These are phyloP conservation scores for Dendrocalamus sinicus DNA, from an alignment of 176 grass and related monocot species.

Conservation along the genomic window DNA sequence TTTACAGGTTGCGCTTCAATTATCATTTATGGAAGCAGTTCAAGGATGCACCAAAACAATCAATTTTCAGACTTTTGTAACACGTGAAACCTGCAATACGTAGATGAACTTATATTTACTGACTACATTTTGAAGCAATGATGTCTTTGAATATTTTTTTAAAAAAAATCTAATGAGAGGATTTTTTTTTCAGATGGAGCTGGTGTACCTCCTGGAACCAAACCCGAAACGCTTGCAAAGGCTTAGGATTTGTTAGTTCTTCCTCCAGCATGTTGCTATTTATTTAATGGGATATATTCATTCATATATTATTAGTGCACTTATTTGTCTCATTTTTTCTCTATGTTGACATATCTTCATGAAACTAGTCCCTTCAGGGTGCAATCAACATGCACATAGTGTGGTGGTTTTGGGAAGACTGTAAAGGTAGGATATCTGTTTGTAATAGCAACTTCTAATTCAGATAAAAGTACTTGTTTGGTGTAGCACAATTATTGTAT, in stretches of 20 bases:
- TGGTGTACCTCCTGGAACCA: slow-evolving; percentile 89
- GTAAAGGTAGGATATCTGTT: slow-evolving; percentile 59
- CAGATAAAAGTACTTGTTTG: neutral
- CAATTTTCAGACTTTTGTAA: too few species aligned
- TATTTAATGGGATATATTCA: neutral
- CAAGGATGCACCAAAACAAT: too few species aligned
- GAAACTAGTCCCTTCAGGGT: slow-evolving; percentile 88
- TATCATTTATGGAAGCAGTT: too few species aligned
- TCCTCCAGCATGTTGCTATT: neutral
- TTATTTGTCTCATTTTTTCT: slow-evolving; percentile 27
- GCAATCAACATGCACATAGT: slow-evolving; percentile 76
- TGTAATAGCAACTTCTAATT: neutral
- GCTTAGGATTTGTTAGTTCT: slow-evolving; percentile 80
- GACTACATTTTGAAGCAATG: neutral
- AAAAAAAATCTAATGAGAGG: neutral
- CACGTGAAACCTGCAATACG: slow-evolving; percentile 55
- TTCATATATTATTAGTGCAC: neutral
- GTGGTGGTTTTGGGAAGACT: slow-evolving; percentile 83
- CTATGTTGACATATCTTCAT: slow-evolving; percentile 60
- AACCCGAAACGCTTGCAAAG: slow-evolving; percentile 90
- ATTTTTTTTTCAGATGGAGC: slow-evolving; percentile 58
- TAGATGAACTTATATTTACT: slow-evolving; percentile 36
- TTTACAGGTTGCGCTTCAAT: too few species aligned
- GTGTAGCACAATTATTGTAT: neutral
- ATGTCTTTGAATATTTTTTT: slow-evolving; percentile 21